Percentiles rank a stretch among this genome's conserved stretches.
Evolutionary conservation across 2,329 filamentous ascomycete genomes (phyloP).

Genomic region (Mycocentrospora acerina): DNA sequence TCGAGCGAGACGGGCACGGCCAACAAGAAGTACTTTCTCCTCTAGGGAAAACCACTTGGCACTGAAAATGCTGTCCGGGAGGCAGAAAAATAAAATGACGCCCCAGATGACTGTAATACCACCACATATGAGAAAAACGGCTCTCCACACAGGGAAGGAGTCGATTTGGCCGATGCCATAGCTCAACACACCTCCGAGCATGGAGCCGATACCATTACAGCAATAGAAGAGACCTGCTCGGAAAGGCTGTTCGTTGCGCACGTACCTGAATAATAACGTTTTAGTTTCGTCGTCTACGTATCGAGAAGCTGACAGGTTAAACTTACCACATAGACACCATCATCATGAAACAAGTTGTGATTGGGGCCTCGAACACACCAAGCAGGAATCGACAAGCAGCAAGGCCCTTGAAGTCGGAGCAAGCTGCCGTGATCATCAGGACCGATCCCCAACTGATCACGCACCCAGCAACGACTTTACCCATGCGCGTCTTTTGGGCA

Average conservation of each 20-base stretch:
- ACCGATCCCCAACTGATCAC: conserved; percentile 20
- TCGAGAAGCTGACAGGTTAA: too few relatives aligned
- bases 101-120: conserved; percentile 50
- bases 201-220: conserved; percentile 20
- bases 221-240: conserved; percentile 27
- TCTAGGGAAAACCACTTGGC: conserved; percentile 47
- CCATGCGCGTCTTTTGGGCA: conserved; percentile 37
- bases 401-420: conserved; percentile 21
- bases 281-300: too few relatives aligned
- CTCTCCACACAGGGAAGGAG: conserved; percentile 47
- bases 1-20: conserved; percentile 39
- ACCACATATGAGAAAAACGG: conserved; percentile 50
- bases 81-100: conserved; percentile 41
- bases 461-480: conserved; percentile 30
- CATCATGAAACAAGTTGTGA: conserved; percentile 22
- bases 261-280: too few relatives aligned
- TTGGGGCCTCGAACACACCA: conserved; percentile 22
- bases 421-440: conserved; percentile 21
- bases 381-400: conserved; percentile 21
- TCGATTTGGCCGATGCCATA: conserved; percentile 48
- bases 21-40: conserved; percentile 49
- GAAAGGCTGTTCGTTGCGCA: conserved; percentile 18
- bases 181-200: conserved; percentile 35
- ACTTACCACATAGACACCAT: conserved; percentile 19
- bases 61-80: conserved; percentile 47